phyloP scores from a whole-genome alignment of 441 rosid genomes.

The Populus trichocarpa region DNA sequence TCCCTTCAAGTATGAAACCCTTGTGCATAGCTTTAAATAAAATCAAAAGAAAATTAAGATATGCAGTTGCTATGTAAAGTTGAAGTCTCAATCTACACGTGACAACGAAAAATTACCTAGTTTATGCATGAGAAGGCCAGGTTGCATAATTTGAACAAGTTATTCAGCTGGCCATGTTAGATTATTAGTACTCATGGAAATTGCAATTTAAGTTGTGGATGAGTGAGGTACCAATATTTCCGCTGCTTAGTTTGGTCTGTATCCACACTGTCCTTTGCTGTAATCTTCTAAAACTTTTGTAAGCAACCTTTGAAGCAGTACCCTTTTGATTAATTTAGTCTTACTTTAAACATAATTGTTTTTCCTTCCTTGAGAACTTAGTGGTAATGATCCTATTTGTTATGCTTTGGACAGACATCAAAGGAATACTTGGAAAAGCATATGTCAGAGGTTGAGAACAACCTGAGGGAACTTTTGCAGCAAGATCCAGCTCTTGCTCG shows the following conservation, averaged over 20 bases:
- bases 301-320: background rate
- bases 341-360: background rate
- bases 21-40: background rate
- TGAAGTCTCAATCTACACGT: background rate
- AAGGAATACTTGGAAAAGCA: slow-evolving; percentile 88
- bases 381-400: background rate
- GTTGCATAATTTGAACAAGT: background rate
- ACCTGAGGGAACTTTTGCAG: slow-evolving; percentile 80
- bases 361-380: background rate
- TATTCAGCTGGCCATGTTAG: background rate
- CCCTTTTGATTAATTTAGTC: background rate
- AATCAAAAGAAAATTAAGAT: background rate
- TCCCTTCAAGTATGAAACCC: background rate
- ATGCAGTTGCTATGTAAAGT: background rate
- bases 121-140: background rate
- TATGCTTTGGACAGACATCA: slow-evolving; percentile 46
- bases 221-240: background rate
- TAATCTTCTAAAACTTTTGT: background rate
- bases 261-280: background rate
- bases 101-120: background rate
- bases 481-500: slow-evolving; percentile 87
- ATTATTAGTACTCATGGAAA: background rate
- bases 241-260: background rate
- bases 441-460: slow-evolving; percentile 71
- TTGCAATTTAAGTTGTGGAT: background rate